A percentile compares a stretch with the other conserved stretches of the same genome.
Conservation (phyloP, 345 rosid species). For the Brassica carinata region DNA sequence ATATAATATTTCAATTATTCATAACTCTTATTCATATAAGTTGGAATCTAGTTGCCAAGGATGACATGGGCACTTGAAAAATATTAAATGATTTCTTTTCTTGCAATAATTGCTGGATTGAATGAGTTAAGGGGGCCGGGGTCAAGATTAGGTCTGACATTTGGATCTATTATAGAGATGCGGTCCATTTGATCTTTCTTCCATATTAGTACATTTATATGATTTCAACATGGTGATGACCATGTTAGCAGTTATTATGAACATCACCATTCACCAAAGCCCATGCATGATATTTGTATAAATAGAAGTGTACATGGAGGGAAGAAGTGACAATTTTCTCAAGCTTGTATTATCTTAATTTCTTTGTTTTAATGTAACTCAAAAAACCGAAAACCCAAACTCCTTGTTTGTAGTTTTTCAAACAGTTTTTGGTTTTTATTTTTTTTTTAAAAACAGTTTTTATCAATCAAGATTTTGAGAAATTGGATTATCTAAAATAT, state of each 20-base stretch:
- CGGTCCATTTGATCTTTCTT: slow-evolving; percentile 10
- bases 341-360: neutral
- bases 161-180: neutral
- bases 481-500: too few relatives aligned
- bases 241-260: neutral
- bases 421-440: too few relatives aligned
- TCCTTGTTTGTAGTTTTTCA: too few relatives aligned
- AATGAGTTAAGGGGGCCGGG: neutral
- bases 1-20: neutral
- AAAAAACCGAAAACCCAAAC: too few relatives aligned
- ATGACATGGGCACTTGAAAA: neutral
- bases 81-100: neutral
- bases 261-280: neutral
- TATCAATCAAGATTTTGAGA: too few relatives aligned
- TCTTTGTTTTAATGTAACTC: too few relatives aligned
- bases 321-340: neutral
- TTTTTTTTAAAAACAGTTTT: too few relatives aligned
- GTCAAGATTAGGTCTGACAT: slow-evolving; percentile 26
- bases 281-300: neutral
- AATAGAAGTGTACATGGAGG: neutral
- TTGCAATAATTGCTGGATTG: slow-evolving; percentile 5
- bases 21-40: neutral
- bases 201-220: neutral
- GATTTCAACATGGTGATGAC: neutral
- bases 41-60: neutral